Base-by-base conservation (phyloP, 495 filamentous ascomycete genomes). In the Thermochaetoides thermophila region DNA sequence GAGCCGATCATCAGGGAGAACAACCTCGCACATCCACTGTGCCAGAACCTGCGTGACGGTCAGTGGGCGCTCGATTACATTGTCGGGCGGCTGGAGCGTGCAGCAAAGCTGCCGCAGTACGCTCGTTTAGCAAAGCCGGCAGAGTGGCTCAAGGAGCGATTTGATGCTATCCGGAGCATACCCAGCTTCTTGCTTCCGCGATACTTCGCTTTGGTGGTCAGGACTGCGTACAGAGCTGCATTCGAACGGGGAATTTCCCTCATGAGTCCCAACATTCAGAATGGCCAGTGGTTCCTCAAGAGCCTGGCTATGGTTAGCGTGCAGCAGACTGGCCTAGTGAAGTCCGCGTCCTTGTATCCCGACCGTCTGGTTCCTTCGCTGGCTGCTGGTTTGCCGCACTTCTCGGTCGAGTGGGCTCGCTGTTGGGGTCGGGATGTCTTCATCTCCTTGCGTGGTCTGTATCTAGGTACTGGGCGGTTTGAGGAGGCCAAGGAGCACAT, bases 391-490 rank as follows among this genome's bases (percentile, higher is more conserved):
- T 59, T 99, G 13, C 91, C 91, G 9, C 91, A 99, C 59, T 99
- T 99, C 53, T 73, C 91, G 7, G 74, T 76, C 4, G 77, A 86
- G 38, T 99, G 89, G 84, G 84, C 89, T 34, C 69, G 91, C 35
- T 94, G 85, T 55, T 99, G 91, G 91, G 91, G 91, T 24, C 75
- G 91, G 15, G 91, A 99, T 57, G 77, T 92, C 10, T 96, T 96
- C 56, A 96, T 99, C 39, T 87, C 91, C 15, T 68, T 93, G 10
- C 75, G 91, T 20, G 91, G 91, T 29, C 64, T 99, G 10, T 82
- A 78, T 46, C 72, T 96, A 20, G 82, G 80, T 27, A 94, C 86
- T 14, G 84, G 85, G 4, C 76, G 87, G 7, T 93, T 76, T 46
- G 71, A 69, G 4, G 85, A 94, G 45, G 89, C 87, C 11, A 82